Evolutionary conservation across 2,329 filamentous ascomycete genomes (phyloP).

Genomic region (Scedosporium aurantiacum): DNA sequence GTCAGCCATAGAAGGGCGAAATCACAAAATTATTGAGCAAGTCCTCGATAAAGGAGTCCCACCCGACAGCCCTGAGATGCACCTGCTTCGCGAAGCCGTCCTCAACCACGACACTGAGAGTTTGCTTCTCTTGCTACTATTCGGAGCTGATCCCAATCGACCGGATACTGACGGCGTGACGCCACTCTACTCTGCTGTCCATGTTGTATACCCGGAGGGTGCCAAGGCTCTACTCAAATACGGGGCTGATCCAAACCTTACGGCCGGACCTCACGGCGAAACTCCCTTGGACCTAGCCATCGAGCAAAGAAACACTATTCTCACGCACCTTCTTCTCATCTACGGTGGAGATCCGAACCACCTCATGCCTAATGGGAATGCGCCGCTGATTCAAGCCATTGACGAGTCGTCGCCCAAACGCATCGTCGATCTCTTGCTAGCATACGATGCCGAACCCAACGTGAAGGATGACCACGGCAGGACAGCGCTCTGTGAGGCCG

Average conservation of each 20-base stretch:
- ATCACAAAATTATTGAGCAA: conserved; percentile 45
- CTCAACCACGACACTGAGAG: conserved; percentile 38
- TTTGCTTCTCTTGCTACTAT: conserved; percentile 43
- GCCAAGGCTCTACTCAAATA: conserved; percentile 53
- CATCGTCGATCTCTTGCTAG: conserved; percentile 47
- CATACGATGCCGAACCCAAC: conserved; percentile 48
- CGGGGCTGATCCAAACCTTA: conserved; percentile 46
- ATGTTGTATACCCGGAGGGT: conserved; percentile 42
- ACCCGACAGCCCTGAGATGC: conserved; percentile 33
- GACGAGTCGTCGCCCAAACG: conserved; percentile 43
- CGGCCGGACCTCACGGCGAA: conserved; percentile 37
- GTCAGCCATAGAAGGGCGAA: conserved; percentile 43
- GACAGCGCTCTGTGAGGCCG: conserved; percentile 52
- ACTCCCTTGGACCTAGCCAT: conserved; percentile 42
- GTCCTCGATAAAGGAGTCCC: conserved; percentile 47
- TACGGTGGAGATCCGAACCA: conserved; percentile 49
- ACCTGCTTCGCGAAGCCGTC: conserved; percentile 43
- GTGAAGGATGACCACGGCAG: conserved; percentile 49
- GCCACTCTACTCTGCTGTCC: conserved; percentile 39
- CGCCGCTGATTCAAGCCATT: conserved; percentile 48
- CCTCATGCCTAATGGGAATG: conserved; percentile 44
- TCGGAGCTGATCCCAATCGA: conserved; percentile 45
- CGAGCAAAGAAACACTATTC: conserved; percentile 39
- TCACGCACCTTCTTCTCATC: conserved; percentile 48
- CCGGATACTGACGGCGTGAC: conserved; percentile 36